Percentiles rank a stretch among this genome's conserved stretches.
Conservation (phyloP, 495 filamentous ascomycete species). For the Jackrogersella minutella region DNA sequence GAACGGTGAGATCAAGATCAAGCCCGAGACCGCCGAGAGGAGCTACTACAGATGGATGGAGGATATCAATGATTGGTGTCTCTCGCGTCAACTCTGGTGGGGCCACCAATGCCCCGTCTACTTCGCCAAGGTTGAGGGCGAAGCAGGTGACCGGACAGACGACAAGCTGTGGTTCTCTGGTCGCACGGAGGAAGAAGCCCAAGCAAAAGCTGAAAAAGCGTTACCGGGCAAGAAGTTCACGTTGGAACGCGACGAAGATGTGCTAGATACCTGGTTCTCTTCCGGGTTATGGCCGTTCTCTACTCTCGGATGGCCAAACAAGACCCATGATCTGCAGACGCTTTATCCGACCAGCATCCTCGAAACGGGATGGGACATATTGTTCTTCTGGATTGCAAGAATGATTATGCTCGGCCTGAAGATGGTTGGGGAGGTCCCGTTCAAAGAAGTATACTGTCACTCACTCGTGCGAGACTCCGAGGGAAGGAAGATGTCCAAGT, state of each 20-base stretch:
- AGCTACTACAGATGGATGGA: conserved; percentile 77
- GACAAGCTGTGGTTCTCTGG: conserved; percentile 74
- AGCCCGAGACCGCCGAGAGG: conserved; percentile 73
- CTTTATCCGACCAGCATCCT: conserved; percentile 78
- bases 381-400: conserved; percentile 85
- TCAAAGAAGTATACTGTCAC: conserved; percentile 82
- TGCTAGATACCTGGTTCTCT: conserved; percentile 85
- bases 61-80: conserved; percentile 82
- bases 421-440: conserved; percentile 78
- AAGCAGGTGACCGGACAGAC: conserved; percentile 61
- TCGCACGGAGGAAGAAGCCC: conserved; percentile 66
- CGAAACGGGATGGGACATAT: conserved; percentile 87
- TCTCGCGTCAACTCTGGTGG: conserved; percentile 87
- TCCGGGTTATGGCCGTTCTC: conserved; percentile 84
- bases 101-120: conserved; percentile 82
- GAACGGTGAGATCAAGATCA: conserved; percentile 73
- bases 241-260: conserved; percentile 73
- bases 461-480: conserved; percentile 77
- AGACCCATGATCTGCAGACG: conserved; percentile 70
- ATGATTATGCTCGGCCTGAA: conserved; percentile 87
- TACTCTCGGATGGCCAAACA: conserved; percentile 80
- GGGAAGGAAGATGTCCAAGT: conserved; percentile 87
- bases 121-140: conserved; percentile 73
- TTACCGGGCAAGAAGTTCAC: conserved; percentile 74
- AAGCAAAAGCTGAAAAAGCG: conserved; percentile 68